A percentile compares a stretch with the other conserved stretches of the same genome.
Conservation (phyloP, 1,284 basidiomycete species). For the Pseudozyma pruni region DNA sequence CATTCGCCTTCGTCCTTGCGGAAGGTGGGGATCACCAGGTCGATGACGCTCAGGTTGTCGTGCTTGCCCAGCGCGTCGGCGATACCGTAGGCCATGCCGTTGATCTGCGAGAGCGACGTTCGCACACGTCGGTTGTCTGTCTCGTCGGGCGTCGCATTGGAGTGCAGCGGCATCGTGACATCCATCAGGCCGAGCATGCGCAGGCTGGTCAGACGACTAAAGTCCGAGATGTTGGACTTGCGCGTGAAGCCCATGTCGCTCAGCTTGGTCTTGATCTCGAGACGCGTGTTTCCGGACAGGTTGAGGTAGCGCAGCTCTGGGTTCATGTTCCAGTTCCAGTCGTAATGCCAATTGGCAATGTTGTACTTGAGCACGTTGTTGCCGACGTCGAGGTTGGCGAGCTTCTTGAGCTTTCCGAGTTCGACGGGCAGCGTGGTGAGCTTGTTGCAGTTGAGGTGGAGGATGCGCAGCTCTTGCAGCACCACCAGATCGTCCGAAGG, state of each 20-base stretch:
- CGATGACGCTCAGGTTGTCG: constrained; percentile 81
- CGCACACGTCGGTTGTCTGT: constrained; percentile 89
- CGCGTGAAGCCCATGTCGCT: constrained; percentile 65
- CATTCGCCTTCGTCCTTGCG: constrained; percentile 81
- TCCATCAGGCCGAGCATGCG: constrained; percentile 96
- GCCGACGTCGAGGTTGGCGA: constrained; percentile 90
- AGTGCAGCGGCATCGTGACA: constrained; percentile 77
- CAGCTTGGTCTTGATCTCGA: constrained; percentile 80
- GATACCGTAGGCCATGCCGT: constrained; percentile 95
- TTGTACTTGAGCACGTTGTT: constrained; percentile 97
- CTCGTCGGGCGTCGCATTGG: constrained; percentile 79
- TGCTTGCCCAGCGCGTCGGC: constrained; percentile 85
- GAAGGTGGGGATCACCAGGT: constrained; percentile 91
- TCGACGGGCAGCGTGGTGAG: constrained; percentile 92
- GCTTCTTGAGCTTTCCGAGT: constrained; percentile 81
- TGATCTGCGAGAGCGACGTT: constrained; percentile 88
- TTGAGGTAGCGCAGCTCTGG: constrained; percentile 89
- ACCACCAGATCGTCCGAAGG: constrained; percentile 74
- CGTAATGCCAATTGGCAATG: constrained; percentile 97
- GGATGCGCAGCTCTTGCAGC: constrained; percentile 61
- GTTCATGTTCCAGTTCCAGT: constrained; percentile 99
- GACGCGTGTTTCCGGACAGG: constrained; percentile 84
- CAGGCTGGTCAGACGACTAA: constrained; percentile 83
- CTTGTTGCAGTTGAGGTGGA: constrained; percentile 94
- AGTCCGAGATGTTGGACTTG: constrained; percentile 77